Evolutionary conservation across 176 grass and related monocot species (phyloP).

Genomic region (maize (Zea mays)): Zm-B73-REFERENCE-NAM-5.0 NC_050097.1:59681001-59681500

Average conservation of each 20-base stretch:
- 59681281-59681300: background rate
- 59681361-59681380: no score
- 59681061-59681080: slow-evolving; percentile 11
- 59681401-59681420: no score
- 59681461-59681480: no score
- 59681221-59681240: background rate
- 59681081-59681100: background rate
- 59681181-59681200: background rate
- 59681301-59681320: background rate
- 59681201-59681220: background rate
- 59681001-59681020: slow-evolving; percentile 21
- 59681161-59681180: slow-evolving; percentile 5
- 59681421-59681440: no score
- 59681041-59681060: slow-evolving; percentile 16
- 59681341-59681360: no score
- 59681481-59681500: no score
- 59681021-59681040: background rate
- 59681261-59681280: background rate
- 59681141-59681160: background rate
- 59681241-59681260: background rate
- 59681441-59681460: no score
- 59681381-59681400: no score
- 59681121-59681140: background rate
- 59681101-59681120: background rate
- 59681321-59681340: background rate